Conservation (phyloP, 2,329 filamentous ascomycete genomes). For the Fusarium pseudoanthophilum region DNA sequence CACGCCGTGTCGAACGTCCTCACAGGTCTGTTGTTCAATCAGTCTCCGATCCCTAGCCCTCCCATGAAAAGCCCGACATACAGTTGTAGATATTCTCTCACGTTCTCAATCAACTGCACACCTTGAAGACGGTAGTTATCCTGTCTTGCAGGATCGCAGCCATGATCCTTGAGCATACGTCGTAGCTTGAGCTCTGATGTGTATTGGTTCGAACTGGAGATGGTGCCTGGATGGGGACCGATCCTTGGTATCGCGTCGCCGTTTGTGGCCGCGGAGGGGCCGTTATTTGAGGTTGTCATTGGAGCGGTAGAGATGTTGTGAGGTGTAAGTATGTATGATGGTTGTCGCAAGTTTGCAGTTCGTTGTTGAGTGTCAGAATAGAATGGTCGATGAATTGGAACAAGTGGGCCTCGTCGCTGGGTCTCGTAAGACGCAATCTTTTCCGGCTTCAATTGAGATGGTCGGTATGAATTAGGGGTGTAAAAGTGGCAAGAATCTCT, state of each 20-base stretch:
- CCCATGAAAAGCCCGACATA: slow-evolving; percentile 49
- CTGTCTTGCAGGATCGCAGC: slow-evolving; percentile 80
- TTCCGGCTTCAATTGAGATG: neutral
- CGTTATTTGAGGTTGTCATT: slow-evolving; percentile 29
- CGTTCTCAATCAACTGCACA: slow-evolving; percentile 87
- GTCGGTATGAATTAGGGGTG: neutral
- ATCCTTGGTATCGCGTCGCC: slow-evolving; percentile 41
- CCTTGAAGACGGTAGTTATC: slow-evolving; percentile 85
- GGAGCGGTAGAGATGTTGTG: neutral
- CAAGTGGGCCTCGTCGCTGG: neutral
- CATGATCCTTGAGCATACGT: slow-evolving; percentile 74
- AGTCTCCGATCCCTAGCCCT: neutral
- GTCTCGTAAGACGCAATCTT: too few relatives aligned
- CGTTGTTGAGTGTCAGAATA: neutral
- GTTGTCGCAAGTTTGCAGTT: neutral
- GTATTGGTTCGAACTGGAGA: slow-evolving; percentile 72
- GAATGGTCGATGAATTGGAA: neutral
- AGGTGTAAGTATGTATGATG: neutral
- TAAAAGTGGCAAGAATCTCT: too few relatives aligned
- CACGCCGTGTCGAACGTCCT: slow-evolving; percentile 93
- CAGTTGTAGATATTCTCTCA: slow-evolving; percentile 82
- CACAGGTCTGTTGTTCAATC: slow-evolving; percentile 70
- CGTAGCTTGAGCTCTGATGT: slow-evolving; percentile 84
- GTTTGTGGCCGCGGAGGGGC: slow-evolving; percentile 23
- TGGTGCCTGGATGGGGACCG: slow-evolving; percentile 60